Percentiles rank a stretch among this genome's conserved stretches.
Conservation (phyloP, 139 green algal genomes). For the Edaphochlamys debaryana region DNA sequence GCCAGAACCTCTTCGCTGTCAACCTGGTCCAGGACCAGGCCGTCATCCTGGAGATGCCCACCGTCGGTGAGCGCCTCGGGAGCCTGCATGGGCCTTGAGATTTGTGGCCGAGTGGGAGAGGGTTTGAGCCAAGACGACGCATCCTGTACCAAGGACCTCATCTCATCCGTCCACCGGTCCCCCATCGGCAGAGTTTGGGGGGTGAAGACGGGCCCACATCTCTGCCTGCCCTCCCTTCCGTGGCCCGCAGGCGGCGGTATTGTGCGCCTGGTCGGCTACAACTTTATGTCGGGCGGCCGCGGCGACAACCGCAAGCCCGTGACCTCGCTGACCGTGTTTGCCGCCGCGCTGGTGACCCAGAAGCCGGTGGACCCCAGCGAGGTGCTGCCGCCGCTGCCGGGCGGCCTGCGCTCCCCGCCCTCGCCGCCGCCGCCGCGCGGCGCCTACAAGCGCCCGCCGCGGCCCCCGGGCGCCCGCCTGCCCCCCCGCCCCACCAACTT, state of each 20-base stretch:
- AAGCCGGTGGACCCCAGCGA: background rate
- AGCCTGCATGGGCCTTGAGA: too few relatives aligned
- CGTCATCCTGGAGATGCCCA: conserved; percentile 3
- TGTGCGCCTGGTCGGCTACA: conserved; percentile 18
- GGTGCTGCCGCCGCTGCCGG: background rate
- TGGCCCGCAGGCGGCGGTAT: too few relatives aligned
- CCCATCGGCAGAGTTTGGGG: too few relatives aligned
- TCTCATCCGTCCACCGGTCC: too few relatives aligned
- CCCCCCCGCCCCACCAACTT: conserved; percentile 17
- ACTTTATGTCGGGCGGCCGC: conserved; percentile 1
- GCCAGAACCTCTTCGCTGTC: background rate
- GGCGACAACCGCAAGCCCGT: conserved; percentile 23
- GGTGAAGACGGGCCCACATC: too few relatives aligned
- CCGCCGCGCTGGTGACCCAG: background rate
- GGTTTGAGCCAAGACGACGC: too few relatives aligned
- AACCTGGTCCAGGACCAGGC: background rate
- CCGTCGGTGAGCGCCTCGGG: too few relatives aligned
- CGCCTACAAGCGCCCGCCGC: background rate
- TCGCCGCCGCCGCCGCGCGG: background rate
- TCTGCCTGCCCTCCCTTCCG: too few relatives aligned
- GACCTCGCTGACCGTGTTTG: background rate
- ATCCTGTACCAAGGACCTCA: too few relatives aligned
- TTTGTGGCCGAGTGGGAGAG: too few relatives aligned
- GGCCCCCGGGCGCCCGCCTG: background rate
- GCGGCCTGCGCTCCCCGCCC: background rate